Evolutionary conservation across 176 grass and related monocot genomes (phyloP).

Genomic region (Hordeum marinum): DNA sequence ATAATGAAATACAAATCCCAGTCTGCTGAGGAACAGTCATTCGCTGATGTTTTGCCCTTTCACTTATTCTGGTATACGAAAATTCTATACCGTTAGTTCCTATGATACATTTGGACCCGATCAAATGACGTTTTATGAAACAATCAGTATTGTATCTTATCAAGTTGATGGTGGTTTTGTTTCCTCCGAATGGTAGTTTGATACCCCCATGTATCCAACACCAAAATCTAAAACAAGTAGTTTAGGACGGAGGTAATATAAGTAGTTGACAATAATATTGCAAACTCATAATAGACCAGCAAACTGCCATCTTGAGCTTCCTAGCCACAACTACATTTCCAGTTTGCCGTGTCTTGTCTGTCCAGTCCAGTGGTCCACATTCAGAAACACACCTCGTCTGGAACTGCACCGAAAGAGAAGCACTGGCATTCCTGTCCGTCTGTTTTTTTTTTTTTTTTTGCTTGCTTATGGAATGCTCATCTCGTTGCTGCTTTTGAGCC

Average conservation of each 20-base stretch:
- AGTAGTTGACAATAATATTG: not conserved
- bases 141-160: not conserved
- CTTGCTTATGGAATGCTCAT: not conserved
- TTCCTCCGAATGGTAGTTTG: not conserved
- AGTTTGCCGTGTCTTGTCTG: too few relatives aligned
- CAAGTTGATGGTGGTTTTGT: not conserved
- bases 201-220: too few relatives aligned
- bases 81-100: not conserved
- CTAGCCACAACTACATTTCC: too few relatives aligned
- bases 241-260: too few relatives aligned
- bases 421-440: not conserved
- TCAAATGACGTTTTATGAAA: not conserved
- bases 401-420: not conserved
- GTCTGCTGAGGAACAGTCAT: not conserved
- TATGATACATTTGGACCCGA: not conserved
- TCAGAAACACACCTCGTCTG: not conserved
- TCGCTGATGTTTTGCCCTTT: conserved; percentile 1
- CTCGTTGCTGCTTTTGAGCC: not conserved
- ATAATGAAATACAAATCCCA: not conserved
- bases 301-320: not conserved
- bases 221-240: too few relatives aligned
- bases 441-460: too few relatives aligned
- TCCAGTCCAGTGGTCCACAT: too few relatives aligned
- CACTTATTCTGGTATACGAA: not conserved
- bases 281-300: not conserved